These are phyloP conservation scores for Oryza longistaminata DNA, from an alignment of 176 grass and related monocot genomes.

Conservation along the genomic window DNA sequence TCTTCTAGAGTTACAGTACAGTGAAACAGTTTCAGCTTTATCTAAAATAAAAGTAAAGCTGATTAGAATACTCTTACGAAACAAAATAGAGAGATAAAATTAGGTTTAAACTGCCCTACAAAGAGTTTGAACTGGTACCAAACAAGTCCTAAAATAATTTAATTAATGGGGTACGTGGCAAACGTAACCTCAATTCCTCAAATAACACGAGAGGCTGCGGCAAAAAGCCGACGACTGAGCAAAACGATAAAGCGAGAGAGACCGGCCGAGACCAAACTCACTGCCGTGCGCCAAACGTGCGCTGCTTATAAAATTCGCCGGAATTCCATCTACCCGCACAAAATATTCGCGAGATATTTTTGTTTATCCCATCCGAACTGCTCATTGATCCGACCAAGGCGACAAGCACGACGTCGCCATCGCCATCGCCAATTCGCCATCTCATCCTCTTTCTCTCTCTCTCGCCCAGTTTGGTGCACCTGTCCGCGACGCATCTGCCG, in stretches of 20 bases:
- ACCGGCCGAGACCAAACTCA: neutral
- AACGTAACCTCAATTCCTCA: too few relatives aligned
- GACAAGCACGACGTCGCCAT: neutral
- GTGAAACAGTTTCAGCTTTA: too few relatives aligned
- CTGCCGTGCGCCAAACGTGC: neutral
- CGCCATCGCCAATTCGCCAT: neutral
- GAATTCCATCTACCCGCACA: neutral
- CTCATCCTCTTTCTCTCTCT: neutral
- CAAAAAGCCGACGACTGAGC: neutral
- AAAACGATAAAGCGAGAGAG: neutral
- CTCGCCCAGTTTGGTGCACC: slow-evolving; percentile 37
- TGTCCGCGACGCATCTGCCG: neutral
- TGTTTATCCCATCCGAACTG: neutral
- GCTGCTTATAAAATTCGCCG: neutral
- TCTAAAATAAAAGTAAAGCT: too few relatives aligned
- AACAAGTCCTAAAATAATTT: too few relatives aligned
- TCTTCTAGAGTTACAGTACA: too few relatives aligned
- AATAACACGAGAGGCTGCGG: neutral
- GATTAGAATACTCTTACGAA: too few relatives aligned
- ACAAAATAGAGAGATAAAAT: too few relatives aligned
- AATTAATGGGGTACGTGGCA: too few relatives aligned
- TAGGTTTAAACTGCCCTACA: too few relatives aligned
- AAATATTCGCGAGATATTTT: neutral
- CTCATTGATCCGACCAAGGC: too few relatives aligned
- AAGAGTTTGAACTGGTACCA: too few relatives aligned